Evolutionary conservation across 106 monocot genomes (phyloP), one percentile per base, ranked within the genome.

Genomic region (Triglochin maritima): DNA sequence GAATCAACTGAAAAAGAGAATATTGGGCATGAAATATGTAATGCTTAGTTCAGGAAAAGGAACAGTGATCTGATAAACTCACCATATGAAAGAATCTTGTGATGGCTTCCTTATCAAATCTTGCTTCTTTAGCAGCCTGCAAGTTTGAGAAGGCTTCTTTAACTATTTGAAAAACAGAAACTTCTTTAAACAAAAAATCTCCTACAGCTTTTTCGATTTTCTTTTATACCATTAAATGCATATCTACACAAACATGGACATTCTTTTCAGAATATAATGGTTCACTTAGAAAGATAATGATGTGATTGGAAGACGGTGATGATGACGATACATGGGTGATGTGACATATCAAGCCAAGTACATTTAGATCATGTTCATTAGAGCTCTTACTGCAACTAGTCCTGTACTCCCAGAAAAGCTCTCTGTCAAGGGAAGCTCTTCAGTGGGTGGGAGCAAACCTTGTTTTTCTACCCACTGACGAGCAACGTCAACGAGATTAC

Each of bases 401-500:
- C 77, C 81, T 60, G 72, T 74, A 59, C 73, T 83, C 46, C 87
- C 89, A 47, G 89, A 89, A 62, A 94, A 94, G 43, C 79, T 81
- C 63, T 85, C 89, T 53, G 73, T 81, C 51, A 94, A 75, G 55
- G 94, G 94, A 74, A 94, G 81, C 69, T 89, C 89, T 78, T 89
- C 89, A 60, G 82, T 85, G 42, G 94, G 75, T 57, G 89, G 79
- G 63, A 94, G 89, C 47, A 94, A 71, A 64, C 89, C 94, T 50
- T 94, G 86, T 68, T 90, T 94, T 74, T 94, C 94, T 65, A 94
- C 94, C 94, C 94, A 94, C 16, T 87, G 87, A 50, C 94, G 80
- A 73, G 94, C 94, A 77, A 72, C 85, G 83, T 94, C 94, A 56
- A 94, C 94, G 65, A 94, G 89, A 81, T 94, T 94, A 17, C 94